Evolutionary conservation across 495 filamentous ascomycete species (phyloP).

Genomic region (Hapsidospora chrysogenum): DNA sequence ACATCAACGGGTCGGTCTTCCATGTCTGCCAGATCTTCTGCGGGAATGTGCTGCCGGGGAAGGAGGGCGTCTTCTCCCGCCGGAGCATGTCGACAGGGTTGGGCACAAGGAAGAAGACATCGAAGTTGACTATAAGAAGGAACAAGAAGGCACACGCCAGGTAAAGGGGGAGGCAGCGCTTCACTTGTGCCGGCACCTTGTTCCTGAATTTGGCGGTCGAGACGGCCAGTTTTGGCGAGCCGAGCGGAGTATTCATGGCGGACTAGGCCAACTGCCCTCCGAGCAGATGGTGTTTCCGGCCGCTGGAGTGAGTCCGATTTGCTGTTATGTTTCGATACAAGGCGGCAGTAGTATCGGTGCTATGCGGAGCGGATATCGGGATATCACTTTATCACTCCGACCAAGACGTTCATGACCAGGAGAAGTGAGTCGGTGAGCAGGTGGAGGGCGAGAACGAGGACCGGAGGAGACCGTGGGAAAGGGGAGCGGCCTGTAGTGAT

Average conservation of each 20-base stretch:
- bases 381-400: too few species aligned
- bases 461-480: too few species aligned
- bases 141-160: slow-evolving; percentile 8
- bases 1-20: slow-evolving; percentile 41
- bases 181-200: slow-evolving; percentile 12
- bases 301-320: too few species aligned
- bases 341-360: too few species aligned
- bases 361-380: too few species aligned
- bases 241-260: slow-evolving; percentile 19
- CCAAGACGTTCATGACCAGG: too few species aligned
- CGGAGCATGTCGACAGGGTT: neutral
- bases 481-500: too few species aligned
- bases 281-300: too few species aligned
- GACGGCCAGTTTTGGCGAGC: slow-evolving; percentile 18
- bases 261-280: too few species aligned
- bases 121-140: slow-evolving; percentile 17
- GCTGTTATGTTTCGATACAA: too few species aligned
- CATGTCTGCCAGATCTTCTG: slow-evolving; percentile 52
- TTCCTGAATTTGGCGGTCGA: slow-evolving; percentile 20
- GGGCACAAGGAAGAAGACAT: slow-evolving; percentile 6
- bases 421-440: too few species aligned
- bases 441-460: too few species aligned
- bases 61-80: neutral
- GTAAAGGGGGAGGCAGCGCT: slow-evolving; percentile 7
- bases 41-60: slow-evolving; percentile 15